Evolutionary conservation across 441 rosid genomes (phyloP).

Genomic region (Populus hybrid): DNA sequence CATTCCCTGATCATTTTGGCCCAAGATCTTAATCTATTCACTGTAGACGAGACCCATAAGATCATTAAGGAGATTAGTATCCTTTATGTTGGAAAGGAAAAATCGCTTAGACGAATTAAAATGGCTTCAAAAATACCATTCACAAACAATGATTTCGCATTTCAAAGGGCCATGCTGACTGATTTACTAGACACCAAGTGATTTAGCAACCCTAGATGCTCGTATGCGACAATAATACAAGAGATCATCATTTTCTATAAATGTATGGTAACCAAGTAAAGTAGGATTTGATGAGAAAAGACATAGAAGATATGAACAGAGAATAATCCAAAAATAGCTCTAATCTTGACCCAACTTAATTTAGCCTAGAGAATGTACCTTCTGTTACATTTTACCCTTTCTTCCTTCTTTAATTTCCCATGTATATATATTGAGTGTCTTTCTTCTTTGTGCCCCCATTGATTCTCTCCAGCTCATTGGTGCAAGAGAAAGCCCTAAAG

Average conservation of each 20-base stretch:
- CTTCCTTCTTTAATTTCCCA: neutral
- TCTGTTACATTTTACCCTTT: neutral
- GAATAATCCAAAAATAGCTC: neutral
- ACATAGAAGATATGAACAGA: neutral
- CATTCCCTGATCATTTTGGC: neutral
- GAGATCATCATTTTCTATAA: neutral
- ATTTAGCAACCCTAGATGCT: neutral
- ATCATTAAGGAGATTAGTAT: neutral
- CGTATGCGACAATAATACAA: neutral
- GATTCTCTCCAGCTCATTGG: slow-evolving; percentile 33
- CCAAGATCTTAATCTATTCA: neutral
- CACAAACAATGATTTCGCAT: no score
- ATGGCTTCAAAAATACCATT: neutral
- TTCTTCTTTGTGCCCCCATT: slow-evolving; percentile 18
- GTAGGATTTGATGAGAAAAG: neutral
- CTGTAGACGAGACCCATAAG: no score
- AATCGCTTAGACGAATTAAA: neutral
- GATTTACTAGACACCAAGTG: neutral
- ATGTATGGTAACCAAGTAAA: neutral
- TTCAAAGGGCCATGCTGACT: neutral
- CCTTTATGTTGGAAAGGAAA: neutral
- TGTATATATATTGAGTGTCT: slow-evolving; percentile 14
- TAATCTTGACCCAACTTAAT: neutral
- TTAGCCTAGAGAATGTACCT: no score
- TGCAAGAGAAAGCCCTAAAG: slow-evolving; percentile 41